Base-by-base conservation (phyloP, 2,329 filamentous ascomycete genomes). In the Ceratocystis colombiana region DNA sequence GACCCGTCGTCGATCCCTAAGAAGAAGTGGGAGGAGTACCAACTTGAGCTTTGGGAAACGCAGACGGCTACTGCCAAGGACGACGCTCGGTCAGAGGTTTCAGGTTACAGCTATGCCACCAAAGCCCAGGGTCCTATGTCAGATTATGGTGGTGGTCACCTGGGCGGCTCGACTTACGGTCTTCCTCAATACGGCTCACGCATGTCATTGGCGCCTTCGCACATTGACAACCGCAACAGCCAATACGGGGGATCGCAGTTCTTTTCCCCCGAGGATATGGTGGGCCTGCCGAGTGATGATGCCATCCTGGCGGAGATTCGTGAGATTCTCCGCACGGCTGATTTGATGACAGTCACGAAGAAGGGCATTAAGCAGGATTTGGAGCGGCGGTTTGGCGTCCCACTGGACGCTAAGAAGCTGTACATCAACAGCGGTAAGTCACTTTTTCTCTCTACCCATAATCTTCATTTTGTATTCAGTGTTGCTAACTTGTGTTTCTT, bases 21-120 rank as follows among this genome's bases (percentile, higher is more conserved):
- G 78, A 99, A 97, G 86, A 94, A 89, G 81, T 99, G 94, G 94
- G 94, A 99, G 76, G 94, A 99, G 73, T 99, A 97, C 76, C 94
- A 99, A 76, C 88, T 88, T 69, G 94, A 97, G 80, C 85, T 99
- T 57, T 99, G 93, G 94, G 94, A 99, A 73, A 88, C 89, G 0
- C 90, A 96, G 77, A 95, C 84, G 5, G 80, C 89, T 17, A 95
- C 84, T 5, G 80, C 89, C n/a, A 87, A 88, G 72, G 84, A 86
- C 70, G 94, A 99, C 73, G 79, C 86, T 28, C 87, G 83, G 68
- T 96, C 91, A 8, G 93, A 96, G 75, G 78, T 93, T 64, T 96
- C 91, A n/a, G 93, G 93, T 67, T 89, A 90, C 78, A 95, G 89
- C 66, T 99, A 97, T 74, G 93, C 86, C 66, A 99, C 94, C 69